Conservation (phyloP, 2,329 filamentous ascomycete species). For the Sporothrix humicola region DNA sequence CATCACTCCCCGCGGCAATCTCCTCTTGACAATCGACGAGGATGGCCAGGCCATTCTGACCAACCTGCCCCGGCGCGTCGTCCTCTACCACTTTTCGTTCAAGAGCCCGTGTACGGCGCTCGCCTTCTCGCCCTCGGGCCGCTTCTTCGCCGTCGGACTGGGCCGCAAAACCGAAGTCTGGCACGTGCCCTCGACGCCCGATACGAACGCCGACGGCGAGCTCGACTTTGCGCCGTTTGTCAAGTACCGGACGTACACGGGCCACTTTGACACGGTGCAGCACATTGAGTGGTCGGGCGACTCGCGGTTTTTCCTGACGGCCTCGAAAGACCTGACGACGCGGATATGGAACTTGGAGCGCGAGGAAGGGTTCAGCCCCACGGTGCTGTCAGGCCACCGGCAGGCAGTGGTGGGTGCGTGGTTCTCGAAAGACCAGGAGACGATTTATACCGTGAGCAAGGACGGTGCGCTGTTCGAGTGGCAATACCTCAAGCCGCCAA, state of each 20-base stretch:
- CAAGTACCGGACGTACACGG: conserved; percentile 80
- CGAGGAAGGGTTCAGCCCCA: conserved; percentile 87
- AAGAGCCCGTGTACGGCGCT: conserved; percentile 80
- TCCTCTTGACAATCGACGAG: conserved; percentile 91
- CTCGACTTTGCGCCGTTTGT: conserved; percentile 96
- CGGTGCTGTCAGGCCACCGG: conserved; percentile 86
- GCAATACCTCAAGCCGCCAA: conserved; percentile 71
- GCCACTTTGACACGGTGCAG: conserved; percentile 85
- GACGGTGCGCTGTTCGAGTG: conserved; percentile 96
- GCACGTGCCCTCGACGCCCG: conserved; percentile 91
- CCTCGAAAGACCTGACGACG: conserved; percentile 89
- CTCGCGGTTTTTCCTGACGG: conserved; percentile 90
- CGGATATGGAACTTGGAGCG: conserved; percentile 92
- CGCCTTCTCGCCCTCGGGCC: conserved; percentile 87
- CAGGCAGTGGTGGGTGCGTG: conserved; percentile 93
- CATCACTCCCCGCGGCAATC: conserved; percentile 86
- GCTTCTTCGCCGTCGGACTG: conserved; percentile 86
- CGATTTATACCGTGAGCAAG: conserved; percentile 93
- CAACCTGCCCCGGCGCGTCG: conserved; percentile 82
- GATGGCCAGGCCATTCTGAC: conserved; percentile 93
- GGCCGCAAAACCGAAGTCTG: conserved; percentile 91
- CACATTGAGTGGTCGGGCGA: conserved; percentile 95
- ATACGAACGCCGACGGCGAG: conserved; percentile 76
- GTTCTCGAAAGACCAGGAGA: conserved; percentile 94
- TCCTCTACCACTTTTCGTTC: conserved; percentile 96